phyloP scores from a whole-genome alignment of 1,284 basidiomycete species.

The Paramarasmius palmivorus region DNA sequence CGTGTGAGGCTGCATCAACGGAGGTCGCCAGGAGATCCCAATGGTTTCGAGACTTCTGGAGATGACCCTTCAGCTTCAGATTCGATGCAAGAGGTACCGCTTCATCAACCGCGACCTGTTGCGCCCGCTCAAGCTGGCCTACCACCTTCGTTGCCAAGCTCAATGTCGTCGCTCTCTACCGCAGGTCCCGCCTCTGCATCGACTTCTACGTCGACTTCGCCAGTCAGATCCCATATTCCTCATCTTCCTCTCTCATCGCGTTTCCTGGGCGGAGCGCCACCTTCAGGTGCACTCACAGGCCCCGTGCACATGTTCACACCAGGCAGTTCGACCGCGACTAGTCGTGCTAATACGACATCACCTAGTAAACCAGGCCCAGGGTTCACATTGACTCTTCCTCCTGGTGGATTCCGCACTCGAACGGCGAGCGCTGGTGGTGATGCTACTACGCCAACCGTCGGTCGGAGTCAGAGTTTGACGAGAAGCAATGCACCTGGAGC shows the following conservation, averaged over 20 bases:
- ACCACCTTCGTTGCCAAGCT: background rate
- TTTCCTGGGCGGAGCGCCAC: background rate
- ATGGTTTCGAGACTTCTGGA: no score
- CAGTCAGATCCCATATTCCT: background rate
- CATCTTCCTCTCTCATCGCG: background rate
- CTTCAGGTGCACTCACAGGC: constrained; percentile 11
- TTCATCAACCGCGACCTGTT: constrained; percentile 5
- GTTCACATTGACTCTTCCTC: background rate
- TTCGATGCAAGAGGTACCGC: no score
- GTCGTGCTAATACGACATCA: background rate
- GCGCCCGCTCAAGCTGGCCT: background rate
- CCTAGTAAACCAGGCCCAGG: background rate
- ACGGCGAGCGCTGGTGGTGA: no score
- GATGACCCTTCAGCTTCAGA: no score
- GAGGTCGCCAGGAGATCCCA: constrained; percentile 33
- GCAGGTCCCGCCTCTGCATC: background rate
- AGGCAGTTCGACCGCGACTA: background rate
- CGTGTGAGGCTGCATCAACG: constrained; percentile 63
- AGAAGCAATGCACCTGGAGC: no score
- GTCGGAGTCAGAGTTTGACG: no score
- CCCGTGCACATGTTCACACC: background rate
- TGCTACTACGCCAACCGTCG: no score
- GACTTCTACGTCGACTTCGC: background rate
- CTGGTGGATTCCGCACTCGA: background rate
- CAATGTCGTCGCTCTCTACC: background rate